These are phyloP conservation scores for Sugiyamaella valdiviana DNA, from an alignment of 805 yeast species.

Conservation along the genomic window DNA sequence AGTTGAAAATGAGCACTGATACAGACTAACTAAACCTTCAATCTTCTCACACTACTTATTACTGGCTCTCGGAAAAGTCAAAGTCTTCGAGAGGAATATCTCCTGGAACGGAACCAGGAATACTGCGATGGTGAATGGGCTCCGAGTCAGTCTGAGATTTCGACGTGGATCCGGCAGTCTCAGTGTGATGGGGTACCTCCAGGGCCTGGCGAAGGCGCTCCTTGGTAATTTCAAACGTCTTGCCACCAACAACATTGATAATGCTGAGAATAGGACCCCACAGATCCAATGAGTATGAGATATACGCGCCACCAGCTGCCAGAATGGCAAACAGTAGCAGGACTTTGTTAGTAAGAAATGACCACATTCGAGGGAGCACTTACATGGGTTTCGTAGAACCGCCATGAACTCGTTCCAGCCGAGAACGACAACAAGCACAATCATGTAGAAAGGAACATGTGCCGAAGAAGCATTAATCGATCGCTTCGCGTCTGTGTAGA, in stretches of 20 bases:
- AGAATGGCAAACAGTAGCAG: conserved; percentile 54
- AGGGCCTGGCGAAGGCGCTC: conserved; percentile 54
- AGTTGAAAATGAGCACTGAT: not conserved
- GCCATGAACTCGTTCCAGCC: conserved; percentile 98
- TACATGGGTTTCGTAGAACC: conserved; percentile 67
- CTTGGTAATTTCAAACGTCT: conserved; percentile 52
- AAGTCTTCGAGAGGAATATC: conserved; percentile 32
- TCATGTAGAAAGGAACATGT: conserved; percentile 78
- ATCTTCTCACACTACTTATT: conserved; percentile 15
- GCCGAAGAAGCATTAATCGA: conserved; percentile 72
- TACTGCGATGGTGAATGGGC: not conserved
- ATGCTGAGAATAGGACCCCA: conserved; percentile 70
- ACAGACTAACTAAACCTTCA: conserved; percentile 1
- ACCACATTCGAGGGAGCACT: not conserved
- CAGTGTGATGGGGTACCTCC: conserved; percentile 39
- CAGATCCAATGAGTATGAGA: conserved; percentile 63
- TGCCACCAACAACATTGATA: conserved; percentile 50
- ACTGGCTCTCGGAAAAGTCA: conserved; percentile 9
- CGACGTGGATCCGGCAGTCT: not conserved
- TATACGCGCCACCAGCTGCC: conserved; percentile 53
- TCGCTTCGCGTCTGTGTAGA: conserved; percentile 81
- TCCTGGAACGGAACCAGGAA: conserved; percentile 22
- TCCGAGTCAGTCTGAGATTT: not conserved
- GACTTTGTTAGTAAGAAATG: conserved; percentile 26
- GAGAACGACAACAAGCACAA: conserved; percentile 59